These are phyloP conservation scores for Beauveria asiatica DNA, from an alignment of 2,329 filamentous ascomycete genomes.

Conservation along the genomic window DNA sequence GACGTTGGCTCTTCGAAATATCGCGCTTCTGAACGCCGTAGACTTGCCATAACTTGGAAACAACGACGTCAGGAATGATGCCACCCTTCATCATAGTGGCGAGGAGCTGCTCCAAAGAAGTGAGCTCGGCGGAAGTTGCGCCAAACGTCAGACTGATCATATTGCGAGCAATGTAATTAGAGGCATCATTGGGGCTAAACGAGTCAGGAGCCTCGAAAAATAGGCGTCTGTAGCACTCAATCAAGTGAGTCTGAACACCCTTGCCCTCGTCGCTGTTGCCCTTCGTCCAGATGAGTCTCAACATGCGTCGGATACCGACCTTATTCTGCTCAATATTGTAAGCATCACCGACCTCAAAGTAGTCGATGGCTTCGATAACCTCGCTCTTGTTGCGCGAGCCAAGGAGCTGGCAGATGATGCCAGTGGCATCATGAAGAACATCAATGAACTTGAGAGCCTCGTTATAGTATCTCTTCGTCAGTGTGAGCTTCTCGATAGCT, in stretches of 20 bases:
- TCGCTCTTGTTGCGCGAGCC: constrained; percentile 97
- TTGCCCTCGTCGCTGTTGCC: constrained; percentile 99
- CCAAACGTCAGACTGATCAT: constrained; percentile 99
- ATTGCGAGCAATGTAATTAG: constrained; percentile 92
- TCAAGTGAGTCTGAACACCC: constrained; percentile 90
- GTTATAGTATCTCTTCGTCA: constrained; percentile 85
- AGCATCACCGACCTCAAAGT: constrained; percentile 88
- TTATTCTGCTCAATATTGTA: constrained; percentile 95
- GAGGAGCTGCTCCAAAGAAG: constrained; percentile 86
- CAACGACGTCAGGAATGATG: constrained; percentile 74
- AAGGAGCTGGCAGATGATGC: constrained; percentile 74
- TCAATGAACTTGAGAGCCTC: constrained; percentile 93
- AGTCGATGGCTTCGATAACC: constrained; percentile 98
- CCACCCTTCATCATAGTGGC: constrained; percentile 97
- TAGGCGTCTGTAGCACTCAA: constrained; percentile 90
- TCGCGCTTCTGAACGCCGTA: constrained; percentile 91
- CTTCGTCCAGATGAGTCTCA: constrained; percentile 97
- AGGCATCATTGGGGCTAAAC: constrained; percentile 80
- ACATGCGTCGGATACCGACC: constrained; percentile 86
- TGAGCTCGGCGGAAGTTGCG: constrained; percentile 87
- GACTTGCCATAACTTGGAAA: constrained; percentile 93
- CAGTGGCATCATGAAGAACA: constrained; percentile 74
- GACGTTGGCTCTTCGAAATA: constrained; percentile 81
- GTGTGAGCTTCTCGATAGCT: constrained; percentile 75
- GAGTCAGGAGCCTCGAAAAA: constrained; percentile 93